phyloP scores from a whole-genome alignment of 2,329 filamentous ascomycete genomes.

The Fusarium sp. region DNA sequence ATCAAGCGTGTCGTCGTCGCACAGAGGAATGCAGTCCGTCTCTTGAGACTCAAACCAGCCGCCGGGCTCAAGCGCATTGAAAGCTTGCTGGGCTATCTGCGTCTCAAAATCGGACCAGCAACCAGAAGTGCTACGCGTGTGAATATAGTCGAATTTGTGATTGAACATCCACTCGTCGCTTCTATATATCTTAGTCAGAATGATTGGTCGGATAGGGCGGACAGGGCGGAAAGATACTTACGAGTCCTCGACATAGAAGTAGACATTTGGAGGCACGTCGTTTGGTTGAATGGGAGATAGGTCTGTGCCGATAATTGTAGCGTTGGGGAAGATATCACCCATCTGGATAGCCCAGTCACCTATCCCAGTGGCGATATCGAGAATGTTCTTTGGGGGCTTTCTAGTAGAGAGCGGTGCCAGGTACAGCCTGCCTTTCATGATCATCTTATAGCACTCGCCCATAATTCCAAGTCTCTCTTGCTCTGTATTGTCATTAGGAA shows the following conservation, averaged over 20 bases:
- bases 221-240: conserved; percentile 31
- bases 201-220: too few relatives aligned
- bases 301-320: conserved; percentile 68
- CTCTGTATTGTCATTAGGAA: conserved; percentile 53
- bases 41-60: conserved; percentile 65
- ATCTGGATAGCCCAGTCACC: conserved; percentile 72
- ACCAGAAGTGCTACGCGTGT: conserved; percentile 57
- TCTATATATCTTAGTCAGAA: conserved; percentile 45
- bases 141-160: conserved; percentile 63
- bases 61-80: conserved; percentile 55
- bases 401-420: conserved; percentile 49
- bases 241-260: conserved; percentile 75
- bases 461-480: conserved; percentile 51
- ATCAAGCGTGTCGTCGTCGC: conserved; percentile 55
- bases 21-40: conserved; percentile 44
- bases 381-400: conserved; percentile 45
- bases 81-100: conserved; percentile 59
- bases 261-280: conserved; percentile 73
- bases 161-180: conserved; percentile 55
- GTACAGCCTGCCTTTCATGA: conserved; percentile 49
- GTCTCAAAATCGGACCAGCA: conserved; percentile 57
- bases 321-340: conserved; percentile 65
- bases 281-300: conserved; percentile 71
- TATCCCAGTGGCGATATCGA: conserved; percentile 54
- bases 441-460: conserved; percentile 44